Base-by-base conservation (phyloP, 495 filamentous ascomycete genomes). In the Lasiosphaeris hirsuta region DNA sequence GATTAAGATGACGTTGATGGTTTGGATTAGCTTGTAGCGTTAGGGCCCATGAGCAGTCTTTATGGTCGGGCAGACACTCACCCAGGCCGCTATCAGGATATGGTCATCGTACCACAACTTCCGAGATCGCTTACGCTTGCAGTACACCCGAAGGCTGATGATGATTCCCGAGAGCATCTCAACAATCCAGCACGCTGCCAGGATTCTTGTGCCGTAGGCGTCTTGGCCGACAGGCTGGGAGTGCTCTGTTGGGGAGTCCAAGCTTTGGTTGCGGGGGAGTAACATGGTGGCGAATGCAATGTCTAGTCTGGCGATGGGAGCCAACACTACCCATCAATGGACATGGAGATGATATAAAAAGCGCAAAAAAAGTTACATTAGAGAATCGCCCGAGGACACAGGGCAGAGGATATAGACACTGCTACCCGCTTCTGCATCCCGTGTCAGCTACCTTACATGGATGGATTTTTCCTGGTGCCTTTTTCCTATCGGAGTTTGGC, bases 101-200 rank as follows among this genome's bases (percentile, higher is more conserved):
- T 56, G 35, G 19, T 63, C 63, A 37, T 60, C 60, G 51, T 49
- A 60, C 60, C 60, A 65, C 10, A 65, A 15, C 4, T 35, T 39
- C 4, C 49, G 14, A 11, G 51, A 56, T 19, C 54, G 38, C 36
- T 45, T 36, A 7, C 45, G 23, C 44, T 65, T 65, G 44, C 60
- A 56, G 37, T 60, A 65, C 14, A 65, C 39, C 7, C 63, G 56
- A 1, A 65, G 52, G 40, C 39, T 51, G 18, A 65, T 41, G 38
- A 56, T 39, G 51, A 55, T 17, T 19, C 14, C 17, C 7, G 51
- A 34, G 15, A 60, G 36, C 14, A 34, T 17, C 19, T 50, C 34
- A 6, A 60, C 40, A 10, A 51, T 33, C 58, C 58, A 60, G 48
- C 48, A 51, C 10, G 19, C 51, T 7, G 51, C 51, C 6, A 54